Percentiles rank a stretch among this genome's conserved stretches.
Evolutionary conservation across 495 filamentous ascomycete species (phyloP).

Genomic region (Penicillium salamii): DNA sequence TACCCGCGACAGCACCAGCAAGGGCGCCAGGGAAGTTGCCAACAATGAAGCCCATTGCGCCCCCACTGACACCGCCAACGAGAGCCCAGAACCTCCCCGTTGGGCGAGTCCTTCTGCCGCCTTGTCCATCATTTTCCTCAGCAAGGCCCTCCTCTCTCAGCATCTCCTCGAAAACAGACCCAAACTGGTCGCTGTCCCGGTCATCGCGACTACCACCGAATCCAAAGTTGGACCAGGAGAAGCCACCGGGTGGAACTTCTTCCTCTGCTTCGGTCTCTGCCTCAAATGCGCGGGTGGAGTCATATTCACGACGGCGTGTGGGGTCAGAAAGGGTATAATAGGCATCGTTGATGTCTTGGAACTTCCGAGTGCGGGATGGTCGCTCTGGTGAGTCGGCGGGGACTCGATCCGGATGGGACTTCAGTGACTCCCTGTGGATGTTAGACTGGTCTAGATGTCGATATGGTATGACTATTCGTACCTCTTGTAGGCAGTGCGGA

Average conservation of each 20-base stretch:
- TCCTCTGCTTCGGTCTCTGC: conserved; percentile 56
- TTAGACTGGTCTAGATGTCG: conserved; percentile 6
- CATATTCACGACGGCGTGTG: conserved; percentile 81
- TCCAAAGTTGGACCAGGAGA: conserved; percentile 63
- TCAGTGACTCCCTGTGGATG: conserved; percentile 73
- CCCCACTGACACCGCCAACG: conserved; percentile 82
- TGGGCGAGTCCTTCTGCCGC: conserved; percentile 35
- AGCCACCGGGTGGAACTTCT: conserved; percentile 55
- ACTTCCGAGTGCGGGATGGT: conserved; percentile 75
- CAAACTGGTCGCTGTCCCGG: conserved; percentile 75
- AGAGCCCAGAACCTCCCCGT: conserved; percentile 82
- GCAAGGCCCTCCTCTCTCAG: conserved; percentile 87
- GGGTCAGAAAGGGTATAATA: conserved; percentile 93
- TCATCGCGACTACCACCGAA: conserved; percentile 52
- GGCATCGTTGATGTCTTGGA: conserved; percentile 96
- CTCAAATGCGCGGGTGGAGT: conserved; percentile 61
- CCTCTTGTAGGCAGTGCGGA: conserved; percentile 95
- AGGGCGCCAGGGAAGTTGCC: conserved; percentile 86
- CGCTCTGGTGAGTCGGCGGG: conserved; percentile 82
- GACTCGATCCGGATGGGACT: conserved; percentile 92
- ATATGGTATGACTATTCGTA: conserved; percentile 24
- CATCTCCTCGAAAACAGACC: conserved; percentile 96
- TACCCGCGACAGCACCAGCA: conserved; percentile 90
- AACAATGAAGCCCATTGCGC: conserved; percentile 90
- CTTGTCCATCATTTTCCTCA: conserved; percentile 43